phyloP scores from a whole-genome alignment of 225 moss, liverwort and hornwort genomes.

The Physcomitrellopsis africana region DNA sequence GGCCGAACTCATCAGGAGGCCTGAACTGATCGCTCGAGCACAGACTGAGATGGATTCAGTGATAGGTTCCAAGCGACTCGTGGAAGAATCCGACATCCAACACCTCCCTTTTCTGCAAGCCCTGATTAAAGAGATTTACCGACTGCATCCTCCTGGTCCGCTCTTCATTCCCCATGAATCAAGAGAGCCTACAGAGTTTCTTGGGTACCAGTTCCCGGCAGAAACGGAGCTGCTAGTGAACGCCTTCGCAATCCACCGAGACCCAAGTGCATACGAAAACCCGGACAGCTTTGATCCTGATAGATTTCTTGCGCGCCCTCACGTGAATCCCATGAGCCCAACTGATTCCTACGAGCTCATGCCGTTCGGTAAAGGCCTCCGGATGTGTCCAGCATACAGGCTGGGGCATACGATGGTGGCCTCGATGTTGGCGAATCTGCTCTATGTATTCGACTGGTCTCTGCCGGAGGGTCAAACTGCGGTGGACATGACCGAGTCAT shows the following conservation, averaged over 20 bases:
- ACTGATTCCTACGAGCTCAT: slow-evolving; percentile 44
- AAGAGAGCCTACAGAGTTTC: background rate
- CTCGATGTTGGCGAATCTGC: slow-evolving; percentile 47
- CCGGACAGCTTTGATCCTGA: slow-evolving; percentile 39
- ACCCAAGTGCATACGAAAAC: slow-evolving; percentile 34
- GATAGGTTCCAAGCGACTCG: slow-evolving; percentile 35
- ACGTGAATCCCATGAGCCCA: no score
- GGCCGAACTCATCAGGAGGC: slow-evolving; percentile 54
- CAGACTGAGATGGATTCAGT: slow-evolving; percentile 58
- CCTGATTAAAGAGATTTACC: slow-evolving; percentile 52
- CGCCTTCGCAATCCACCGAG: slow-evolving; percentile 36
- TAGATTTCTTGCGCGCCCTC: slow-evolving; percentile 37
- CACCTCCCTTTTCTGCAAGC: slow-evolving; percentile 44
- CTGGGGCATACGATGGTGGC: slow-evolving; percentile 30
- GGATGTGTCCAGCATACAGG: slow-evolving; percentile 48
- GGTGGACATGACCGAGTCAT: slow-evolving; percentile 29
- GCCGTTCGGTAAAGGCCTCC: slow-evolving; percentile 43
- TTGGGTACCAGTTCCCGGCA: slow-evolving; percentile 38
- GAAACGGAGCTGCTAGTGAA: slow-evolving; percentile 41
- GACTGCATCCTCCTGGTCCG: slow-evolving; percentile 36
- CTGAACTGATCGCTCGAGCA: slow-evolving; percentile 31
- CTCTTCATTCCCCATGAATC: slow-evolving; percentile 42
- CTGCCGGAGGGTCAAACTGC: background rate
- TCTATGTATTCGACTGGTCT: slow-evolving; percentile 45
- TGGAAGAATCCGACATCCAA: slow-evolving; percentile 46